Conservation (phyloP, 2,329 filamentous ascomycete genomes). For the Fusarium musae region DNA sequence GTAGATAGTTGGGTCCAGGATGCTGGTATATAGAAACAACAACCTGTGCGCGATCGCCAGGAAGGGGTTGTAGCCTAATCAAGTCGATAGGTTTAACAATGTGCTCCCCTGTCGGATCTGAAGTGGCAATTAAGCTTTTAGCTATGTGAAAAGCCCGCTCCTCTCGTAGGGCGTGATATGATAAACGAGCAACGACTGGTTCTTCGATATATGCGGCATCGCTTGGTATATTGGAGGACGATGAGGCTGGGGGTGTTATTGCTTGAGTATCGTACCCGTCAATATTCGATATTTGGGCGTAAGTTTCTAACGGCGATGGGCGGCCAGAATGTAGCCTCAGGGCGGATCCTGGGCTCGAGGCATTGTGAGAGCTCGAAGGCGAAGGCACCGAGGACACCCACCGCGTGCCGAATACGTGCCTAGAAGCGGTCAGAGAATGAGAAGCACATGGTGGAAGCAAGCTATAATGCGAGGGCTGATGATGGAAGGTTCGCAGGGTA, state of each 20-base stretch:
- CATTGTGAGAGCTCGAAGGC: slow-evolving; percentile 58
- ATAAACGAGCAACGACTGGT: slow-evolving; percentile 82
- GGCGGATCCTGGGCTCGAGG: slow-evolving; percentile 57
- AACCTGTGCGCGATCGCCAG: slow-evolving; percentile 76
- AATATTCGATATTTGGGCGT: slow-evolving; percentile 48
- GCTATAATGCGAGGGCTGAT: background rate
- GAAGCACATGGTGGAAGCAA: background rate
- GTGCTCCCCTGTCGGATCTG: slow-evolving; percentile 78
- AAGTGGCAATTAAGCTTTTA: slow-evolving; percentile 75
- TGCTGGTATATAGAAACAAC: slow-evolving; percentile 85
- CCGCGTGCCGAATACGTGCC: slow-evolving; percentile 75
- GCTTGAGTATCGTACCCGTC: slow-evolving; percentile 50
- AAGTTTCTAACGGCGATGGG: slow-evolving; percentile 56
- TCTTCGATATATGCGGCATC: slow-evolving; percentile 69
- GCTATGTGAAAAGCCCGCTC: slow-evolving; percentile 89
- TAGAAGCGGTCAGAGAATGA: slow-evolving; percentile 45
- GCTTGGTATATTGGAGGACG: slow-evolving; percentile 49
- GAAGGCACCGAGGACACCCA: slow-evolving; percentile 63
- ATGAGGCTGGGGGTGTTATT: slow-evolving; percentile 50
- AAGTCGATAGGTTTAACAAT: slow-evolving; percentile 86
- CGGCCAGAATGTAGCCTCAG: slow-evolving; percentile 57
- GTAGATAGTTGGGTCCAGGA: slow-evolving; percentile 78
- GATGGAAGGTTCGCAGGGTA: background rate
- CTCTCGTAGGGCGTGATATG: slow-evolving; percentile 82
- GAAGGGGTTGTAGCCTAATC: slow-evolving; percentile 73